Evolutionary conservation across 2,329 filamentous ascomycete genomes (phyloP).

Genomic region (Daldinia eschscholtzii): DNA sequence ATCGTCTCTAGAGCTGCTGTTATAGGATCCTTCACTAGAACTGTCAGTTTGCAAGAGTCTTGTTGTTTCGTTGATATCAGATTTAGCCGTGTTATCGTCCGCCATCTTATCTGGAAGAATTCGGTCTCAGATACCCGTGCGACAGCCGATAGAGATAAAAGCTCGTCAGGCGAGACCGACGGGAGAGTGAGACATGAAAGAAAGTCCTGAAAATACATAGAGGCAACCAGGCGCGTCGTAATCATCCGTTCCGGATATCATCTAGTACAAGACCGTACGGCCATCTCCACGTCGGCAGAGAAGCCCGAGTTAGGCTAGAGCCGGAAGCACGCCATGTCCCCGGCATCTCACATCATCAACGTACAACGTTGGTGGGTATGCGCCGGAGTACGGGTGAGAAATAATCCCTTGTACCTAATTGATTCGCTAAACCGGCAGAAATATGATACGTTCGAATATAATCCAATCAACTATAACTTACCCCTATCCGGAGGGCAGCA

Average conservation of each 20-base stretch:
- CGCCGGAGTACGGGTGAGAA: neutral
- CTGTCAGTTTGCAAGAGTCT: constrained; percentile 19
- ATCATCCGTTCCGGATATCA: neutral
- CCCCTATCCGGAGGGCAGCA: neutral
- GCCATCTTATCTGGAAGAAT: constrained; percentile 22
- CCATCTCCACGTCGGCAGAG: neutral
- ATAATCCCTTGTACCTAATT: neutral
- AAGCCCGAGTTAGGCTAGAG: constrained; percentile 12
- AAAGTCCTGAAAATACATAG: neutral
- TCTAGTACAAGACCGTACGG: neutral
- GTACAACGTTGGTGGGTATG: neutral
- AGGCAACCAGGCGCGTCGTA: neutral
- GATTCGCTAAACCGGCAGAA: constrained; percentile 1
- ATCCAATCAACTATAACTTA: neutral
- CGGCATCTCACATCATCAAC: constrained; percentile 26
- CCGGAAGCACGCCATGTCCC: constrained; percentile 34
- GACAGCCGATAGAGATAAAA: neutral
- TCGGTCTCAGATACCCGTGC: neutral
- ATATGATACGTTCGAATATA: neutral
- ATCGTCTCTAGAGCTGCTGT: constrained; percentile 12
- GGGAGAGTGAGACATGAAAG: neutral
- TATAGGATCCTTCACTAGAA: constrained; percentile 17
- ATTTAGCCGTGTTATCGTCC: neutral
- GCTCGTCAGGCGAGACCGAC: too few species aligned
- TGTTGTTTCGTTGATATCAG: constrained; percentile 26